phyloP scores from a whole-genome alignment of 1,139 yeast genomes.

The Blastobotrys indianensis region DNA sequence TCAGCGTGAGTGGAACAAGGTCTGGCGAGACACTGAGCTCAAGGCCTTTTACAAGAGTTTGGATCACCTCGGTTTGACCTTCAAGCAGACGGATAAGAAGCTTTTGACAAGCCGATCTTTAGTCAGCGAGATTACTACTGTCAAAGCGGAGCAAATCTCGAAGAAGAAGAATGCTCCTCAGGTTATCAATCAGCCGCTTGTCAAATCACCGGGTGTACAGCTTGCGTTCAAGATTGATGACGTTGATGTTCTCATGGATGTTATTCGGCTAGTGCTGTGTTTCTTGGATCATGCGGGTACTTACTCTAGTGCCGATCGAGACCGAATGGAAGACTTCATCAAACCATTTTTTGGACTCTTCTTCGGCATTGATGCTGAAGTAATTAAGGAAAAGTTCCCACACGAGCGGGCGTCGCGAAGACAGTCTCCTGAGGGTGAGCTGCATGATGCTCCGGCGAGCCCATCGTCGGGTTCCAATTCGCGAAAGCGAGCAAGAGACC shows the following conservation, averaged over 20 bases:
- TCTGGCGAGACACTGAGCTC: constrained; percentile 97
- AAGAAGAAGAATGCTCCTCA: constrained; percentile 89
- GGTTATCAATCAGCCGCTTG: constrained; percentile 28
- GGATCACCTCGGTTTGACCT: constrained; percentile 92
- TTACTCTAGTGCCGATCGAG: constrained; percentile 78
- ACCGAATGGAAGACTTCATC: constrained; percentile 65
- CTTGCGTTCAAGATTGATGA: constrained; percentile 64
- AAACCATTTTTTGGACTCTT: constrained; percentile 63
- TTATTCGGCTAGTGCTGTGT: constrained; percentile 60
- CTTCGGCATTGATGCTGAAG: constrained; percentile 45
- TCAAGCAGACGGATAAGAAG: constrained; percentile 94
- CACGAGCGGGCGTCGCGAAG: constrained; percentile 15
- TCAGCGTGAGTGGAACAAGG: constrained; percentile 98
- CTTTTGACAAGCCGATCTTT: constrained; percentile 82
- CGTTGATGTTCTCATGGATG: constrained; percentile 63
- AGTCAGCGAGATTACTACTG: constrained; percentile 85
- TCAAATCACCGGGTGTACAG: constrained; percentile 44
- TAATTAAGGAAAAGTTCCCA: constrained; percentile 21
- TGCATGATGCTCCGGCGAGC: constrained; percentile 11
- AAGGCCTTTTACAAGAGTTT: constrained; percentile 88
- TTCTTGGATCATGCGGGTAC: constrained; percentile 61
- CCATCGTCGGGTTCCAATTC: constrained; percentile 37
- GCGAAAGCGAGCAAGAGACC: constrained; percentile 39
- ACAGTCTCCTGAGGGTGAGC: constrained; percentile 15
- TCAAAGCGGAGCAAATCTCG: constrained; percentile 79